A percentile compares a stretch with the other conserved stretches of the same genome.
These are phyloP conservation scores for Exophiala spinifera DNA, from an alignment of 2,329 filamentous ascomycete species.

Conservation along the genomic window DNA sequence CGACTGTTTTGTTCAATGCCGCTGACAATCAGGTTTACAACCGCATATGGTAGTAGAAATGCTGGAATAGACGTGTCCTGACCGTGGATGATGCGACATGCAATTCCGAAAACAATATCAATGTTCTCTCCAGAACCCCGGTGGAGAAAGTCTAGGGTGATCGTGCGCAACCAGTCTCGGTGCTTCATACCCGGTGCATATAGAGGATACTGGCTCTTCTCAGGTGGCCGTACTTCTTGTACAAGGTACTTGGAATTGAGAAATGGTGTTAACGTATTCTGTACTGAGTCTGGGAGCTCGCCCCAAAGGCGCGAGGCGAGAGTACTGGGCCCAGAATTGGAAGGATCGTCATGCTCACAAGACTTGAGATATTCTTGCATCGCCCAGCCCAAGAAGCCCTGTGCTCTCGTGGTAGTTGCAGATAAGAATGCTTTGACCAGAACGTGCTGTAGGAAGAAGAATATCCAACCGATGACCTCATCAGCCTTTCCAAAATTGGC, in stretches of 20 bases:
- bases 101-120: slow-evolving; percentile 72
- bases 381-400: slow-evolving; percentile 87
- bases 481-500: slow-evolving; percentile 77
- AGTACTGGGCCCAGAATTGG: slow-evolving; percentile 26
- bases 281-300: slow-evolving; percentile 69
- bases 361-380: slow-evolving; percentile 88
- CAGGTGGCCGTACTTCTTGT: slow-evolving; percentile 38
- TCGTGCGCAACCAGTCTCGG: slow-evolving; percentile 73
- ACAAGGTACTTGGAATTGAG: slow-evolving; percentile 79
- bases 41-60: slow-evolving; percentile 84
- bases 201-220: slow-evolving; percentile 68
- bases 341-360: slow-evolving; percentile 59
- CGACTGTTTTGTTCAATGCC: slow-evolving; percentile 60
- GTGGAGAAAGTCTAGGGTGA: slow-evolving; percentile 78
- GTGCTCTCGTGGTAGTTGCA: slow-evolving; percentile 78
- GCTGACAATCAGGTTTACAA: slow-evolving; percentile 77
- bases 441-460: slow-evolving; percentile 81
- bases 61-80: slow-evolving; percentile 83
- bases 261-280: slow-evolving; percentile 84
- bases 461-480: slow-evolving; percentile 81
- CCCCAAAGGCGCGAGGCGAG: slow-evolving; percentile 54
- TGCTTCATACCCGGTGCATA: slow-evolving; percentile 66
- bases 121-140: slow-evolving; percentile 73
- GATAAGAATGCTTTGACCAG: slow-evolving; percentile 90
- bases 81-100: slow-evolving; percentile 77